phyloP scores from a whole-genome alignment of 495 filamentous ascomycete species.

The Penicillium lagena region DNA sequence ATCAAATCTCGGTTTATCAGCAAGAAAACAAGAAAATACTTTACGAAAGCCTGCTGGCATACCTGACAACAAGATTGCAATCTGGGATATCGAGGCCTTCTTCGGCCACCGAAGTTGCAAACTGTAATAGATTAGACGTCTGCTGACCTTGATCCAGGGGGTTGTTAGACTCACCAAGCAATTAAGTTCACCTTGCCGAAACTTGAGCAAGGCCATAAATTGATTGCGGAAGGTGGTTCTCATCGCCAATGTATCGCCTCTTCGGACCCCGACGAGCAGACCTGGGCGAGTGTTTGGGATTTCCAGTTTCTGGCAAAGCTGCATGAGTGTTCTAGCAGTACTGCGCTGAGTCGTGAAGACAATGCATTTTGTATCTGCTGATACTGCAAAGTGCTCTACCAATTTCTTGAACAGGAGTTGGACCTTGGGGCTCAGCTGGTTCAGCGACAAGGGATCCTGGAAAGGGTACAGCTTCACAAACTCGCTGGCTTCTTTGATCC shows the following conservation, averaged over 20 bases:
- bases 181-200: slow-evolving; percentile 75
- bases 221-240: slow-evolving; percentile 68
- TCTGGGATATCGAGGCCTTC: slow-evolving; percentile 95
- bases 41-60: neutral
- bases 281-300: slow-evolving; percentile 58
- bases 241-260: slow-evolving; percentile 42
- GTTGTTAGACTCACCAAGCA: slow-evolving; percentile 52
- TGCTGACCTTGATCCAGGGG: neutral
- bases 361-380: slow-evolving; percentile 66
- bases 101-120: slow-evolving; percentile 88
- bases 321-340: slow-evolving; percentile 65
- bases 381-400: slow-evolving; percentile 46
- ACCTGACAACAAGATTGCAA: slow-evolving; percentile 81
- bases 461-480: slow-evolving; percentile 48
- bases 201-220: slow-evolving; percentile 66
- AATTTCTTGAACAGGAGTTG: slow-evolving; percentile 53
- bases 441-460: slow-evolving; percentile 27
- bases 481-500: slow-evolving; percentile 53
- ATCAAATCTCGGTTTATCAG: slow-evolving; percentile 57
- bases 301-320: slow-evolving; percentile 53
- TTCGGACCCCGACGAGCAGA: slow-evolving; percentile 55
- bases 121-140: slow-evolving; percentile 23
- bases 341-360: slow-evolving; percentile 78
- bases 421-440: slow-evolving; percentile 67
- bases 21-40: neutral